phyloP scores from a whole-genome alignment of 192 early-diverging fungal species.

The Pilobolus umbonatus region DNA sequence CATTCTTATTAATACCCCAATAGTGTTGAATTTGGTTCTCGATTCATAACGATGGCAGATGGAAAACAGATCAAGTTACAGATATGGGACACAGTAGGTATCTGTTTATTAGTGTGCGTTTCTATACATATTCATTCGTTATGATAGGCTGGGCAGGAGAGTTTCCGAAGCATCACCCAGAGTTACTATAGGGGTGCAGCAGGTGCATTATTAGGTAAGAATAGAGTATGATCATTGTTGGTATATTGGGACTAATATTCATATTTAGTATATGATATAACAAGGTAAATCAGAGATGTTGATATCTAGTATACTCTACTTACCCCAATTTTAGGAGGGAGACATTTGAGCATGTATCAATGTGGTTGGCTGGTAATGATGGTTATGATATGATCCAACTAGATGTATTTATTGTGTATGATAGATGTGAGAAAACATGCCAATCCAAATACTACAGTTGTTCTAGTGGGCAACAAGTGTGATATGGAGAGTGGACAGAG shows the following conservation, averaged over 20 bases:
- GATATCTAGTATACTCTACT: too few species aligned
- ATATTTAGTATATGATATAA: conserved; percentile 70
- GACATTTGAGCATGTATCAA: conserved; percentile 70
- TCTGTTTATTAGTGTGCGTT: conserved; percentile 22
- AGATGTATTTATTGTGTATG: not conserved
- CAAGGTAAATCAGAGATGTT: conserved; percentile 43
- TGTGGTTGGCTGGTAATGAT: conserved; percentile 62
- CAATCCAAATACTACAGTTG: conserved; percentile 84
- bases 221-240: not conserved
- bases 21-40: conserved; percentile 78
- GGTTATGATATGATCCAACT: not conserved
- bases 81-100: conserved; percentile 89
- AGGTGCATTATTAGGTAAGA: conserved; percentile 63
- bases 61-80: conserved; percentile 86
- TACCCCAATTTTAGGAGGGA: conserved; percentile 41
- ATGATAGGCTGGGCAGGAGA: conserved; percentile 71
- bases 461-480: conserved; percentile 90
- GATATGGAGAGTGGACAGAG: conserved; percentile 74
- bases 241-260: conserved; percentile 10
- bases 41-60: conserved; percentile 62
- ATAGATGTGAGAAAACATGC: conserved; percentile 82
- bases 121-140: conserved; percentile 8
- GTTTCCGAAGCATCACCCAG: conserved; percentile 79
- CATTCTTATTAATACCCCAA: not conserved
- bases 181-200: conserved; percentile 82